These are phyloP conservation scores for Cicer judaicum DNA, from an alignment of 306 rosid genomes.

Conservation along the genomic window DNA sequence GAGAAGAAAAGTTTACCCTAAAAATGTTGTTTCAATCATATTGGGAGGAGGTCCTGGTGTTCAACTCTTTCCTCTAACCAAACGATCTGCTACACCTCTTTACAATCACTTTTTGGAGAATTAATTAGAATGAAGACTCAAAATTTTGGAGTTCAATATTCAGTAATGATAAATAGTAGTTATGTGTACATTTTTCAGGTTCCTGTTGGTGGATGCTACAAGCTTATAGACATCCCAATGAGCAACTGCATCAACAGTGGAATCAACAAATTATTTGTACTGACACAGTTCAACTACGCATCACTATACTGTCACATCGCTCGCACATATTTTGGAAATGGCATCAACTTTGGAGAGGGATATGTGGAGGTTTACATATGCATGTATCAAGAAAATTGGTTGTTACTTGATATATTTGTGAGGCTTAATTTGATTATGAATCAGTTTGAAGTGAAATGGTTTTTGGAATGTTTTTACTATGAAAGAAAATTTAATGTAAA, in stretches of 20 bases:
- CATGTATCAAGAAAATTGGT: neutral
- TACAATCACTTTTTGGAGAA: conserved; percentile 18
- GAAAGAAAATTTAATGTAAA: neutral
- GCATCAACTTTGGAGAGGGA: conserved; percentile 91
- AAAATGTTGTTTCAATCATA: conserved; percentile 81
- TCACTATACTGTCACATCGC: conserved; percentile 95
- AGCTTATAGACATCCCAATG: conserved; percentile 92
- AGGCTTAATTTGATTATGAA: neutral
- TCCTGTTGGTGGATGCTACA: conserved; percentile 95
- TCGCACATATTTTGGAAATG: conserved; percentile 83
- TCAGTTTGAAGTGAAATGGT: neutral
- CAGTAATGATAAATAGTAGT: conserved; percentile 12
- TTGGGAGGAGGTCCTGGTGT: conserved; percentile 89
- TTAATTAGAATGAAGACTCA: neutral
- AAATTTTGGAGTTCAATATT: conserved; percentile 8
- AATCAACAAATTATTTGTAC: conserved; percentile 75
- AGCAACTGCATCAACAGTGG: conserved; percentile 98
- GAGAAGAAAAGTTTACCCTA: conserved; percentile 69
- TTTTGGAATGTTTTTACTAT: neutral
- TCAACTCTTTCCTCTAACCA: conserved; percentile 89
- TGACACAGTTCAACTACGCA: conserved; percentile 89
- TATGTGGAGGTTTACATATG: conserved; percentile 73
- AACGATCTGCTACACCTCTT: conserved; percentile 70
- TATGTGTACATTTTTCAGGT: conserved; percentile 60
- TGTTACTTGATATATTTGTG: neutral